Conservation (phyloP, 257 asterid species). For the Buddleja alternifolia region DNA sequence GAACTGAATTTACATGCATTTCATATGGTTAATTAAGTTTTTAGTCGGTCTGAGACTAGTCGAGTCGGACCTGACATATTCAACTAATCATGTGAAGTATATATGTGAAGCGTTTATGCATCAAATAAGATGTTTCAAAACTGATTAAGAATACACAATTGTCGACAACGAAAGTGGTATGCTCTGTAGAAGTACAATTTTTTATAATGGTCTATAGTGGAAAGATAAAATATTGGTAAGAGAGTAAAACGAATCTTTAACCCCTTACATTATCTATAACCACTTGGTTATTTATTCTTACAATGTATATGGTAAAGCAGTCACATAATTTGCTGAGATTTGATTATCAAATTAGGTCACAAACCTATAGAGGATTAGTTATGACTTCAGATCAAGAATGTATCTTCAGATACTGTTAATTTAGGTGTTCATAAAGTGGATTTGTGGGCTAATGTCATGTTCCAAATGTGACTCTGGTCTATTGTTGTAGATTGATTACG, state of each 20-base stretch:
- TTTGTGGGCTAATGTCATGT: not conserved
- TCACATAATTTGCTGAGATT: constrained; percentile 10
- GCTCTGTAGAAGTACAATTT: too few species aligned
- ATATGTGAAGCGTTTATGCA: too few species aligned
- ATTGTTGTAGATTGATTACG: too few species aligned
- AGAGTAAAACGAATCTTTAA: not conserved
- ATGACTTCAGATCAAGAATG: not conserved
- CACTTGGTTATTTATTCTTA: not conserved
- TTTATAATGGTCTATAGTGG: too few species aligned
- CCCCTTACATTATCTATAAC: not conserved
- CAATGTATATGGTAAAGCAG: not conserved
- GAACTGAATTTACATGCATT: not conserved
- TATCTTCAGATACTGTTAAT: not conserved
- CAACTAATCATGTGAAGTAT: too few species aligned
- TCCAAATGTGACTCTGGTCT: too few species aligned
- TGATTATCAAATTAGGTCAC: constrained; percentile 23
- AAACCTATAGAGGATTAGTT: not conserved
- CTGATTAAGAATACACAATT: too few species aligned
- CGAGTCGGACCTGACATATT: too few species aligned
- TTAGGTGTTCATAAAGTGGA: not conserved
- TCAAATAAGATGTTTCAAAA: too few species aligned
- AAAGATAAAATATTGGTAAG: too few species aligned
- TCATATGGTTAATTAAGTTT: not conserved
- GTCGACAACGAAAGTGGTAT: too few species aligned
- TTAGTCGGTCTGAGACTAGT: too few species aligned